Evolutionary conservation across 2,329 filamentous ascomycete genomes (phyloP), one percentile per base, ranked within the genome.

Genomic region (Sphaerulina vaccinii): DNA sequence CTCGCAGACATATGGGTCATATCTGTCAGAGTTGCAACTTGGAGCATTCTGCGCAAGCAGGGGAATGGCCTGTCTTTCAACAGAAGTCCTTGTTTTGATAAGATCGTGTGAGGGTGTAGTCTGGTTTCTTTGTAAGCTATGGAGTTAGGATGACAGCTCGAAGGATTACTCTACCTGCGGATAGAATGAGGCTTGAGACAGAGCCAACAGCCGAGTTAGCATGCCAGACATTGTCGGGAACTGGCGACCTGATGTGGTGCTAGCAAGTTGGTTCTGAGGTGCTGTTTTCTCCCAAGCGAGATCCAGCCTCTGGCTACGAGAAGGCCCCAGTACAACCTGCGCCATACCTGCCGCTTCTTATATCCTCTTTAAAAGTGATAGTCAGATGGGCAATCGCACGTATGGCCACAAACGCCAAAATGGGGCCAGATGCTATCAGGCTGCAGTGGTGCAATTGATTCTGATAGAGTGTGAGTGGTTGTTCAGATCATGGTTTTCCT

Each of bases 1-100:
- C 48, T 61, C 62, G 32, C 60, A 64, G 21, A 62, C 55, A 42
- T 59, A 64, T 21, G 62, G 62, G 38, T 63, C 60, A 18, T 50
- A 51, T 23, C 62, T 49, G 37, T 64, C 62, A 39, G 51, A 35
- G 33, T 54, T 24, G 42, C 49, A 32, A 44, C 39, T 36, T 33
- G 44, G 29, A 15, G 38, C 24, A 39, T 43, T 29, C 41, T 51
- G 37, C 41, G 54, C 51, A 51, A 37, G 32, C 39, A 49, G 16
- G 47, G 36, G 4, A 5, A 40, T 39, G 16, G 39, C 23, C 11
- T 21, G 18, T 10, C 35, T 40, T 19, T 13, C 10, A 3, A 8
- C 36, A n/a, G 45, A 32, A 13, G 45, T 29, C 4, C 18, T 22
- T 16, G 43, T 19, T 22, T 10, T 15, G 10, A 13, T 21, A 13